A percentile compares a stretch with the other conserved stretches of the same genome.
Evolutionary conservation across 2,329 filamentous ascomycete species (phyloP).

Genomic region (Sarocladium kiliense): DNA sequence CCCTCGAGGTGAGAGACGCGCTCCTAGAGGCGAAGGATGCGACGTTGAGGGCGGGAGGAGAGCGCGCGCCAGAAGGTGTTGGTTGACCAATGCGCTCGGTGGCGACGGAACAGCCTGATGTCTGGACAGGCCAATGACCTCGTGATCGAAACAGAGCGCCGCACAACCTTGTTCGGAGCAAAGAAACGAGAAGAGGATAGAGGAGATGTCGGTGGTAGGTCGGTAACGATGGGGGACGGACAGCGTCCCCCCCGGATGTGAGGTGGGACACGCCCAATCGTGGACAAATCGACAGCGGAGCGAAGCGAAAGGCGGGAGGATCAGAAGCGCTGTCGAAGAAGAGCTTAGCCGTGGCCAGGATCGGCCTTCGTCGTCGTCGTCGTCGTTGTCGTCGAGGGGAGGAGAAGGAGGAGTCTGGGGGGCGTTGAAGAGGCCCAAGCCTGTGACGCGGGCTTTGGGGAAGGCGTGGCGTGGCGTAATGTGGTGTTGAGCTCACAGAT

Average conservation of each 20-base stretch:
- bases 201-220: background rate
- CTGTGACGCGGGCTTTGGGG: constrained; percentile 5
- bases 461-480: constrained; percentile 1
- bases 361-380: background rate
- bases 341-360: background rate
- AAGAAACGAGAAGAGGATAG: background rate
- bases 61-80: background rate
- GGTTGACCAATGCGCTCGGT: background rate
- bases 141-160: no score
- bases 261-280: constrained; percentile 7
- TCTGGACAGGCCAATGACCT: no score
- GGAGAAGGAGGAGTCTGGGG: background rate
- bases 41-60: background rate
- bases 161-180: no score
- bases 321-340: background rate
- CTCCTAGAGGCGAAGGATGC: background rate
- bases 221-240: background rate
- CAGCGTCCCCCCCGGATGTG: constrained; percentile 1
- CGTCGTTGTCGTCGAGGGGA: background rate
- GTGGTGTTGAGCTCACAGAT: background rate
- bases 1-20: background rate
- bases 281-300: background rate
- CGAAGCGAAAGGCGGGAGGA: background rate
- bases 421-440: background rate
- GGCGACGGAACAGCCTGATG: background rate